A percentile compares a stretch with the other conserved stretches of the same genome.
phyloP scores from a whole-genome alignment of 192 early-diverging fungal species.

The Linnemannia elongata region DNA sequence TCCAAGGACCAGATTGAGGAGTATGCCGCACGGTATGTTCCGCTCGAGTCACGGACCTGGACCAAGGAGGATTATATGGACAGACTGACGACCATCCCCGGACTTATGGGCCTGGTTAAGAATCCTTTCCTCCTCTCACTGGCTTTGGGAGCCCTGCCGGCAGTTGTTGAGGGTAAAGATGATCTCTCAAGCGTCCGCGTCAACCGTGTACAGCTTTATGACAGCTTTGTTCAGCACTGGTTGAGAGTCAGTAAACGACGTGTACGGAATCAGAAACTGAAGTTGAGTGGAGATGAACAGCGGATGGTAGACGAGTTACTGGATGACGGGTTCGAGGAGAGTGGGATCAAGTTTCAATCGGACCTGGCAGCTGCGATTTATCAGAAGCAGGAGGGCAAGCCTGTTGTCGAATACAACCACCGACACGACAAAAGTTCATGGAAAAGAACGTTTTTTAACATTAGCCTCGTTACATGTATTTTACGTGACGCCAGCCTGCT shows the following conservation, averaged over 20 bases:
- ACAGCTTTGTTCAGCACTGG: conserved; percentile 13
- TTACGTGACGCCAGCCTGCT: conserved; percentile 12
- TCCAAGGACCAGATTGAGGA: conserved; percentile 7
- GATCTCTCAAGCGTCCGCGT: neutral
- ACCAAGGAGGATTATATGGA: conserved; percentile 6
- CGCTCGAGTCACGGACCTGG: neutral
- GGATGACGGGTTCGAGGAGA: neutral
- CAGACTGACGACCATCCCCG: conserved; percentile 8
- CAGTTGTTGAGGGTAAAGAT: neutral
- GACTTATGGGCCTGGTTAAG: conserved; percentile 10
- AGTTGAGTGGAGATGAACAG: neutral
- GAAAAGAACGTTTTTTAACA: conserved; percentile 12
- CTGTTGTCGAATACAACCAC: neutral
- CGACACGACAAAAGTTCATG: neutral
- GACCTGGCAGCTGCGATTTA: neutral
- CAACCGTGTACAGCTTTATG: conserved; percentile 14
- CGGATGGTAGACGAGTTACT: neutral
- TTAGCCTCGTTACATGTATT: neutral
- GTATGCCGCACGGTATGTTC: conserved; percentile 11
- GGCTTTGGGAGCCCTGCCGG: conserved; percentile 6
- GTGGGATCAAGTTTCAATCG: neutral
- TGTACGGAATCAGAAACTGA: neutral
- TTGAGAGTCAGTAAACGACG: neutral
- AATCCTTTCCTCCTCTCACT: conserved; percentile 27
- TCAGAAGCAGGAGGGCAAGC: neutral